A percentile compares a stretch with the other conserved stretches of the same genome.
Evolutionary conservation across 768 basidiomycete species (phyloP).

Genomic region (Galerina sulciceps): DNA sequence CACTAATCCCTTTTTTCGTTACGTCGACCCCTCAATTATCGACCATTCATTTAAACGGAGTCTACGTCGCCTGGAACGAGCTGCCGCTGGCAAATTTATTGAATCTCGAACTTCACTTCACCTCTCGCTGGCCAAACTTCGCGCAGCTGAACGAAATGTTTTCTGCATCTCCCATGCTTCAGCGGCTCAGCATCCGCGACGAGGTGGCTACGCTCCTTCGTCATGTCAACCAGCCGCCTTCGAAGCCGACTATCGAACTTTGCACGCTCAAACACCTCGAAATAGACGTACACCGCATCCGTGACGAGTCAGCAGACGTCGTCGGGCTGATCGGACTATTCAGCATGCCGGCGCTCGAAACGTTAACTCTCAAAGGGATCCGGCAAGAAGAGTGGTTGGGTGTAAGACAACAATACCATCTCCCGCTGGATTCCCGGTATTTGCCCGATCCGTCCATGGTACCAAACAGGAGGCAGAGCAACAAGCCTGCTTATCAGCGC

Average conservation of each 20-base stretch:
- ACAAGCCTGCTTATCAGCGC: background rate
- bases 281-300: slow-evolving; percentile 22
- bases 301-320: slow-evolving; percentile 20
- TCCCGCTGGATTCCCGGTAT: slow-evolving; percentile 9
- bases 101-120: slow-evolving; percentile 28
- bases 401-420: slow-evolving; percentile 9
- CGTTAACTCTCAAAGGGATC: slow-evolving; percentile 14
- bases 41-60: slow-evolving; percentile 23
- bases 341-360: slow-evolving; percentile 17
- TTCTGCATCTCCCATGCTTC: slow-evolving; percentile 25
- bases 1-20: slow-evolving; percentile 26
- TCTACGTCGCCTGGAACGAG: slow-evolving; percentile 29
- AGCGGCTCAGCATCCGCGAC: slow-evolving; percentile 27
- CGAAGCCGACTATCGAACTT: slow-evolving; percentile 18
- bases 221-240: slow-evolving; percentile 21
- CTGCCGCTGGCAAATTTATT: slow-evolving; percentile 21
- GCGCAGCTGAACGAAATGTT: slow-evolving; percentile 21
- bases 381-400: slow-evolving; percentile 19
- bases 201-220: slow-evolving; percentile 27
- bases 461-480: background rate
- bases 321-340: slow-evolving; percentile 23
- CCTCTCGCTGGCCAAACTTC: slow-evolving; percentile 28
- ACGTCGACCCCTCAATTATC: slow-evolving; percentile 23
- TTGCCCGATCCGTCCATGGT: background rate
- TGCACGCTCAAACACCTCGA: slow-evolving; percentile 20